These are phyloP conservation scores for Aspergillus kassunensis DNA, from an alignment of 495 filamentous ascomycete species.

Conservation along the genomic window DNA sequence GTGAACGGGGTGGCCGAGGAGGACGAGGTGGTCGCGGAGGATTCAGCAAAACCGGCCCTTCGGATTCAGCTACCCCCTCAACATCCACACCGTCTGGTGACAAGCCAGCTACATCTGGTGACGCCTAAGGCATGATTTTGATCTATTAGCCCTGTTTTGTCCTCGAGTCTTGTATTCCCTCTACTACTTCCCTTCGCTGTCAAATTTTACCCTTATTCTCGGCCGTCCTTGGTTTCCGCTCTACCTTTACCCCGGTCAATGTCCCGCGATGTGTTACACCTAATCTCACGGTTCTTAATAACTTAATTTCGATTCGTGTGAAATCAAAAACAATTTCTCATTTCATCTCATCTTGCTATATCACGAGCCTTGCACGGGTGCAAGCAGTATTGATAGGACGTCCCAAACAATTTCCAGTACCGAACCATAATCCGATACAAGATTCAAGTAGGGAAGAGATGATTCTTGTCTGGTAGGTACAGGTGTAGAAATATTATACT, in stretches of 20 bases:
- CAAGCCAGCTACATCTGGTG: constrained; percentile 41
- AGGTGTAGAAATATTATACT: too few species aligned
- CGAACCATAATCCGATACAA: too few species aligned
- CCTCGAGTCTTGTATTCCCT: constrained; percentile 15
- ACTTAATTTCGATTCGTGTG: constrained; percentile 21
- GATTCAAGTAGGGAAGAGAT: too few species aligned
- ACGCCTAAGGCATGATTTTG: constrained; percentile 38
- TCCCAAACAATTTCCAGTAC: too few species aligned
- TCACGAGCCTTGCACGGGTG: too few species aligned
- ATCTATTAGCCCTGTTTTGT: constrained; percentile 18
- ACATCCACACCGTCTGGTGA: constrained; percentile 50
- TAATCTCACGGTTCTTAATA: constrained; percentile 13
- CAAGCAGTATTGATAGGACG: too few species aligned
- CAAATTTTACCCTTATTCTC: constrained; percentile 25
- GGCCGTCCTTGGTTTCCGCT: constrained; percentile 3
- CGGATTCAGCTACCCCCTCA: constrained; percentile 46
- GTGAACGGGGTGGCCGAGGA: constrained; percentile 46
- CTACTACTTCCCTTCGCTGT: constrained; percentile 18
- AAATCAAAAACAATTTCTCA: constrained; percentile 13
- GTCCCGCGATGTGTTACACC: constrained; percentile 23
- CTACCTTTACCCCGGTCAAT: constrained; percentile 10
- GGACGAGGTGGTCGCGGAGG: constrained; percentile 46
- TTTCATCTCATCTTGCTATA: too few species aligned
- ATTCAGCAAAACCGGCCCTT: constrained; percentile 44
- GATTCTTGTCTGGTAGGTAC: too few species aligned